Conservation (phyloP, 345 rosid genomes). For the Gossypium sturtianum region DNA sequence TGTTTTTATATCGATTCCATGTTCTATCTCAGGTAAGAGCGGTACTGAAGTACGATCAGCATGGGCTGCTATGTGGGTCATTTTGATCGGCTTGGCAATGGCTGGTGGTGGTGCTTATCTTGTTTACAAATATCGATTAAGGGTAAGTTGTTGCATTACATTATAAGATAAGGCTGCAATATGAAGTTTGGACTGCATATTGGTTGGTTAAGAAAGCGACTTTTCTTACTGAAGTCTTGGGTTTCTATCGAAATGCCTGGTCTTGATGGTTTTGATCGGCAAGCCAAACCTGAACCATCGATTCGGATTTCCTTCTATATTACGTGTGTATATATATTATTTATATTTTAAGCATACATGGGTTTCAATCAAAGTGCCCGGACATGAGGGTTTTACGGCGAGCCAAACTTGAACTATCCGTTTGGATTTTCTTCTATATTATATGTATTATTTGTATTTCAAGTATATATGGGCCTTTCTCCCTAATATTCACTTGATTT, state of each 20-base stretch:
- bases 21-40: constrained; percentile 51
- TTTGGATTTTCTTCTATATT: background rate
- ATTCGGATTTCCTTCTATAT: background rate
- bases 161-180: background rate
- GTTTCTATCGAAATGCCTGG: background rate
- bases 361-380: background rate
- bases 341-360: background rate
- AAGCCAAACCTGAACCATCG: background rate
- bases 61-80: constrained; percentile 91
- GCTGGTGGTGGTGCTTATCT: constrained; percentile 86
- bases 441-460: background rate
- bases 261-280: background rate
- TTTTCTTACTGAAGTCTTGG: background rate
- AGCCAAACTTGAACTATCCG: background rate
- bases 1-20: constrained; percentile 8
- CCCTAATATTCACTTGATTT: background rate
- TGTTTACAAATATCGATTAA: constrained; percentile 76
- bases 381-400: background rate
- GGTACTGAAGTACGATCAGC: constrained; percentile 69
- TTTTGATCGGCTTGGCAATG: constrained; percentile 68
- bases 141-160: constrained; percentile 48
- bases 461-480: background rate
- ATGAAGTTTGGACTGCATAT: background rate
- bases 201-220: background rate
- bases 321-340: background rate